phyloP scores from a whole-genome alignment of 805 yeast species.

The Lachancea quebecensis region DNA sequence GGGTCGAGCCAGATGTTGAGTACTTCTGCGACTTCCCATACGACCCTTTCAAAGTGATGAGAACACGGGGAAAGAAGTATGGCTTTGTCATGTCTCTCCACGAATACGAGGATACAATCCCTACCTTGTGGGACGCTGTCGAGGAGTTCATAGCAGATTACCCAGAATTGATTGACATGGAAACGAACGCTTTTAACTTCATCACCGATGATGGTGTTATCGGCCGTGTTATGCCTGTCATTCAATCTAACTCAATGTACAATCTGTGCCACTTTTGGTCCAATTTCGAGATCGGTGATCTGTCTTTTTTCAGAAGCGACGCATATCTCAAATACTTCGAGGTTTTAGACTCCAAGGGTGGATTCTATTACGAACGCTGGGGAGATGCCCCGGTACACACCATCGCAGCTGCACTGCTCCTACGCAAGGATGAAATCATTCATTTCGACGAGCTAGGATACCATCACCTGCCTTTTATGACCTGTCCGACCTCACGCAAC shows the following conservation, averaged over 20 bases:
- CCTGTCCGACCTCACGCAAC: conserved; percentile 50
- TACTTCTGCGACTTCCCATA: conserved; percentile 77
- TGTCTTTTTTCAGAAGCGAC: conserved; percentile 63
- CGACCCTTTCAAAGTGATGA: conserved; percentile 81
- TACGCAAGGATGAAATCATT: conserved; percentile 55
- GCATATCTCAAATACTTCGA: conserved; percentile 57
- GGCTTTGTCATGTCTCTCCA: conserved; percentile 80
- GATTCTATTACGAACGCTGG: conserved; percentile 86
- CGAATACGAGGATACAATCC: conserved; percentile 80
- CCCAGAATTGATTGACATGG: conserved; percentile 37
- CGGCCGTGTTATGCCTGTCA: conserved; percentile 35
- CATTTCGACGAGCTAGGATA: conserved; percentile 83
- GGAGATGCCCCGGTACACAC: conserved; percentile 94
- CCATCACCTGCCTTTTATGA: conserved; percentile 59
- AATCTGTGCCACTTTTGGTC: conserved; percentile 86
- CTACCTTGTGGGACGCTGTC: conserved; percentile 71
- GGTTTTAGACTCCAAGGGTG: conserved; percentile 58
- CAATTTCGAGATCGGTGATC: conserved; percentile 70
- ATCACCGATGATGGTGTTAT: conserved; percentile 48
- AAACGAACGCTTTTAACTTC: conserved; percentile 30
- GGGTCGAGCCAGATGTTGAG: conserved; percentile 91
- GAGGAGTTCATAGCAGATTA: conserved; percentile 59
- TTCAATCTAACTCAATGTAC: conserved; percentile 48
- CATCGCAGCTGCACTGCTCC: conserved; percentile 53
- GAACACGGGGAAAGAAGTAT: conserved; percentile 69